These are phyloP conservation scores for Leccinum subgranulosum DNA, from an alignment of 768 basidiomycete species.

Conservation along the genomic window DNA sequence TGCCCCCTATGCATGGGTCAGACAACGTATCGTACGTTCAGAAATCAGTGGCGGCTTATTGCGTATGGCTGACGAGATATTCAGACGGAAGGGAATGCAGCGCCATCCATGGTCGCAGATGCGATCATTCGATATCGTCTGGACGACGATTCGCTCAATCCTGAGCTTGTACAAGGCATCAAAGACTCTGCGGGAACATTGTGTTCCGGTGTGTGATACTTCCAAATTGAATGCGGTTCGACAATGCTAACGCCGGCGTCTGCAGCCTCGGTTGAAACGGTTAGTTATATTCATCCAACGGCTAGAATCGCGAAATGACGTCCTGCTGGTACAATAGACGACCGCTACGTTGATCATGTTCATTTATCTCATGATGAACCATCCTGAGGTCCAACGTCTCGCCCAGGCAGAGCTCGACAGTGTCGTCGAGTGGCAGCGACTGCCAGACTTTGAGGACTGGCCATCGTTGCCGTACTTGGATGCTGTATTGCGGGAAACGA, in stretches of 20 bases:
- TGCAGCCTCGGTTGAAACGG: too few species aligned
- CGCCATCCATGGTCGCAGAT: too few species aligned
- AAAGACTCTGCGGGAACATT: too few species aligned
- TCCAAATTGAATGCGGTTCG: too few species aligned
- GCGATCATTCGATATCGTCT: too few species aligned
- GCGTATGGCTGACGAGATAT: neutral
- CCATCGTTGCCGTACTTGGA: neutral
- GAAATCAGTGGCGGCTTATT: neutral
- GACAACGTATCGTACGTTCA: too few species aligned
- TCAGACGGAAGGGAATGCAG: neutral
- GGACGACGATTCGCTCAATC: too few species aligned
- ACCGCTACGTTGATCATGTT: neutral
- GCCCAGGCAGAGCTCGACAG: neutral
- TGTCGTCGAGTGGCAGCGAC: neutral
- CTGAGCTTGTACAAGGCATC: too few species aligned
- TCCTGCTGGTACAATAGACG: neutral
- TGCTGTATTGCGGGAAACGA: neutral
- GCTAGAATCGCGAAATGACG: too few species aligned
- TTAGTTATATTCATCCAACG: too few species aligned
- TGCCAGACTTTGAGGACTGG: neutral
- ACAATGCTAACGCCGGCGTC: too few species aligned
- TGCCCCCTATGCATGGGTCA: neutral
- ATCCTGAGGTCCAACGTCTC: neutral
- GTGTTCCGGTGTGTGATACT: too few species aligned
- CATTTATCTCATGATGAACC: neutral